Percentiles rank a stretch among this genome's conserved stretches.
These are phyloP conservation scores for Nitzschia sp. DNA, from an alignment of 108 stramenopile species.

Conservation along the genomic window DNA sequence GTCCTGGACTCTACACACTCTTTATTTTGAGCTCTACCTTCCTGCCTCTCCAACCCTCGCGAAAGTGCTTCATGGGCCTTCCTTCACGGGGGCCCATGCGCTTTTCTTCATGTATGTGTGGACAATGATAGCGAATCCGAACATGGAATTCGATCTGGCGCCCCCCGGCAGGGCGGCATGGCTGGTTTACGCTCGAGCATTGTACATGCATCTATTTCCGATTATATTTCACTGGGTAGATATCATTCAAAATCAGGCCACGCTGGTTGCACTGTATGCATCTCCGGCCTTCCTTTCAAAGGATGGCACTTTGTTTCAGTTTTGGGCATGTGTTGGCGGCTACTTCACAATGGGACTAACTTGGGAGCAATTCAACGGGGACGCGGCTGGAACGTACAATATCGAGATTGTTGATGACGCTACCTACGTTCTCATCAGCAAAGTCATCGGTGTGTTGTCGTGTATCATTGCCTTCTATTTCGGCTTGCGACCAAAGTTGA, in stretches of 20 bases:
- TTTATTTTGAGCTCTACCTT: constrained; percentile 13
- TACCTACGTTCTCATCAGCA: constrained; percentile 21
- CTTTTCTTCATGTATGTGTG: constrained; percentile 24
- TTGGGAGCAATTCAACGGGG: constrained; percentile 28
- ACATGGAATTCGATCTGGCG: constrained; percentile 35
- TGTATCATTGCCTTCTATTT: constrained; percentile 9
- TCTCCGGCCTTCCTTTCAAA: not conserved
- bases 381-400: constrained; percentile 27
- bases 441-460: constrained; percentile 17
- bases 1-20: constrained; percentile 15
- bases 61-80: constrained; percentile 16
- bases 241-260: constrained; percentile 2
- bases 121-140: constrained; percentile 31
- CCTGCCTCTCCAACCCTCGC: not conserved
- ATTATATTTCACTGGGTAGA: constrained; percentile 20
- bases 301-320: constrained; percentile 5
- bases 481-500: not conserved
- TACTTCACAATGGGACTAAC: constrained; percentile 34
- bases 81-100: constrained; percentile 16
- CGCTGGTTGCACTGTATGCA: not conserved
- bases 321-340: constrained; percentile 23
- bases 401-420: constrained; percentile 9
- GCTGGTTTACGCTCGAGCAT: constrained; percentile 25
- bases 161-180: constrained; percentile 14
- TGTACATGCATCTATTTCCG: constrained; percentile 18